A percentile compares a stretch with the other conserved stretches of the same genome.
Conservation (phyloP, 148 eudicot genomes). For the Polygonum maritimum region DNA sequence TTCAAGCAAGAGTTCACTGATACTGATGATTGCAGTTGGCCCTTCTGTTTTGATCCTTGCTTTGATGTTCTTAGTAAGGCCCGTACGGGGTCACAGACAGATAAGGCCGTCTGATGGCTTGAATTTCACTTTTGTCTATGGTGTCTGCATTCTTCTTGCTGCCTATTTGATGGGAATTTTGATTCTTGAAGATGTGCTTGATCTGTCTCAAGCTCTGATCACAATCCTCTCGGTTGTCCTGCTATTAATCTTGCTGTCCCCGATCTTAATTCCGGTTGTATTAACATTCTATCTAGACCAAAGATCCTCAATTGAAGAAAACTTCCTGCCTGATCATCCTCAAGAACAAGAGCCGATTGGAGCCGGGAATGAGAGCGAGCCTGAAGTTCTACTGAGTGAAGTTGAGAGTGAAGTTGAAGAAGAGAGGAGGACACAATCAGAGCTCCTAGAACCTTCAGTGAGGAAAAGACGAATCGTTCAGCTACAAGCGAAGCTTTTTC, state of each 20-base stretch:
- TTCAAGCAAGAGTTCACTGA: slow-evolving; percentile 28
- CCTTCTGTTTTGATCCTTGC: slow-evolving; percentile 35
- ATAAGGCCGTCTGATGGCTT: slow-evolving; percentile 40
- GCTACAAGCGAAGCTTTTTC: slow-evolving; percentile 44
- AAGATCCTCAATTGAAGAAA: slow-evolving; percentile 25
- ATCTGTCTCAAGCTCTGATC: slow-evolving; percentile 21
- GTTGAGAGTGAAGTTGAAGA: slow-evolving; percentile 37
- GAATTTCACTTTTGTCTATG: slow-evolving; percentile 37
- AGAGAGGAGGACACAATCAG: slow-evolving; percentile 20
- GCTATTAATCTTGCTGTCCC: slow-evolving; percentile 31
- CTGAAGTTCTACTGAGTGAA: slow-evolving; percentile 42
- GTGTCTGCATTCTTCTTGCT: slow-evolving; percentile 35
- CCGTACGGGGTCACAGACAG: slow-evolving; percentile 57
- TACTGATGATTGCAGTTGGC: slow-evolving; percentile 44
- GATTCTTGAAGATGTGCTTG: slow-evolving; percentile 32
- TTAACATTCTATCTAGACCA: slow-evolving; percentile 27
- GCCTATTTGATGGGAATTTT: slow-evolving; percentile 34
- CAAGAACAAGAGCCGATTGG: slow-evolving; percentile 19
- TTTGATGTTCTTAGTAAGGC: slow-evolving; percentile 45
- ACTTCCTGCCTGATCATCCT: slow-evolving; percentile 26
- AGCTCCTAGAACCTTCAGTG: slow-evolving; percentile 16
- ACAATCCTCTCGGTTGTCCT: slow-evolving; percentile 23
- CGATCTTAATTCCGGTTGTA: slow-evolving; percentile 31
- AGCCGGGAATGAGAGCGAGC: slow-evolving; percentile 11
- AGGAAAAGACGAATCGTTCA: slow-evolving; percentile 37